Evolutionary conservation across 805 yeast genomes (phyloP), one percentile per base, ranked within the genome.

Genomic region (Lipomyces sp.): DNA sequence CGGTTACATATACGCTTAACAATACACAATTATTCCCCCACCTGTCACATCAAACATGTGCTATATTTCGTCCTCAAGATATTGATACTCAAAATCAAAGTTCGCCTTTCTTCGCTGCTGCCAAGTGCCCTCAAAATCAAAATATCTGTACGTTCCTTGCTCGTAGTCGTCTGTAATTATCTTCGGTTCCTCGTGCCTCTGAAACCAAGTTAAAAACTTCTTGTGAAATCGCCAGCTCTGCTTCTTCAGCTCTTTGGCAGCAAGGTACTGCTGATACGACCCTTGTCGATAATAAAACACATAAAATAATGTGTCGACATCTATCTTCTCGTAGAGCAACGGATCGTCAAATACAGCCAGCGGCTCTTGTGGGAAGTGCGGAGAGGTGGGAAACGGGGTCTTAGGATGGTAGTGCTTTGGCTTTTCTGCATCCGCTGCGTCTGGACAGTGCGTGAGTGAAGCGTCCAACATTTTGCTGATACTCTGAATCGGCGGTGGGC

Each of bases 281-380:
- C 84, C 86, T 61, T 80, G 85, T 47, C 82, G 79, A 68, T 89
- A 93, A 71, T 93, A 93, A 70, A 93, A 93, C 44, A 91, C 85
- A 74, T 86, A 93, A 60, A 91, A 90, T 59, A 93, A 70, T 1
- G 98, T 91, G 64, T 89, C 96, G 29, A 82, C 73, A 63, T 88
- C 95, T 62, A 91, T 78, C 61, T 84, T 87, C 24, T 77, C 72
- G 69, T 86, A 74, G 37, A 85, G 68, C 46, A 74, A 72, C 14
- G 81, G 74, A 56, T 82, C 80, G 44, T 81, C 83, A 47, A 73
- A 61, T 34, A 72, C 67, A 16, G 72, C 65, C 23, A 74, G 58
- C 29, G 90, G 90, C 54, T 85, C 93, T 64, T 82, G 87, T 1
- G 98, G 98, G 69, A 87, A 93, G 68, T 83, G 86, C 21, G 85